Evolutionary conservation across 2,329 filamentous ascomycete genomes (phyloP).

Genomic region (Cladorrhinum sp.): DNA sequence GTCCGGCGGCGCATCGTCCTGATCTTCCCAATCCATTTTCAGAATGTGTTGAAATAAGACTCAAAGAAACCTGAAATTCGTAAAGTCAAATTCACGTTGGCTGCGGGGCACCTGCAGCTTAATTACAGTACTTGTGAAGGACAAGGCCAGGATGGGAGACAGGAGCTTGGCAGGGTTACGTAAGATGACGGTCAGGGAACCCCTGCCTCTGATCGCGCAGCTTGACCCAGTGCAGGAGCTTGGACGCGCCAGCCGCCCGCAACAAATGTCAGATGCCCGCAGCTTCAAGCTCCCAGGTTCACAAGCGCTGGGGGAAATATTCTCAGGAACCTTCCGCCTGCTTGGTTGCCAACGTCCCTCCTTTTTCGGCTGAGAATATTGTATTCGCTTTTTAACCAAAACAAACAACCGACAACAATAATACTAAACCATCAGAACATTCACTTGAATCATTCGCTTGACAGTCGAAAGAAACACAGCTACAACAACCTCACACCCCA

Average conservation of each 20-base stretch:
- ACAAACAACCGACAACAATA: background rate
- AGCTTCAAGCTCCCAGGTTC: background rate
- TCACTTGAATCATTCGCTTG: too few relatives aligned
- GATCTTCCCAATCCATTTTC: conserved; percentile 62
- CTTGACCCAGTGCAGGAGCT: conserved; percentile 7
- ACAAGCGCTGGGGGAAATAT: background rate
- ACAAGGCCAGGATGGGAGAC: background rate
- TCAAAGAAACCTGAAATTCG: background rate
- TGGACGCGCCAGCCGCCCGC: conserved; percentile 8
- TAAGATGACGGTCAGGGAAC: conserved; percentile 5
- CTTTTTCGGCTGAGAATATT: background rate
- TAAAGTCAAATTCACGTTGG: background rate
- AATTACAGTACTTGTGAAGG: background rate
- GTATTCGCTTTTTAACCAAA: too few relatives aligned
- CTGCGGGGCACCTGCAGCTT: background rate
- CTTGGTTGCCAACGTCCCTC: background rate
- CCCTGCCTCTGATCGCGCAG: background rate
- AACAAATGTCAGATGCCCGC: too few relatives aligned
- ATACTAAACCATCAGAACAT: background rate
- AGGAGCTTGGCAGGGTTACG: conserved; percentile 7
- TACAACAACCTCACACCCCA: too few relatives aligned
- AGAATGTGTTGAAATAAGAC: background rate
- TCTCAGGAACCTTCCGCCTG: background rate
- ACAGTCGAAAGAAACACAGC: too few relatives aligned
- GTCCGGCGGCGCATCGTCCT: conserved; percentile 59